Evolutionary conservation across 441 rosid species (phyloP), one percentile per base, ranked within the genome.

Genomic region (Brassica balearica): DNA sequence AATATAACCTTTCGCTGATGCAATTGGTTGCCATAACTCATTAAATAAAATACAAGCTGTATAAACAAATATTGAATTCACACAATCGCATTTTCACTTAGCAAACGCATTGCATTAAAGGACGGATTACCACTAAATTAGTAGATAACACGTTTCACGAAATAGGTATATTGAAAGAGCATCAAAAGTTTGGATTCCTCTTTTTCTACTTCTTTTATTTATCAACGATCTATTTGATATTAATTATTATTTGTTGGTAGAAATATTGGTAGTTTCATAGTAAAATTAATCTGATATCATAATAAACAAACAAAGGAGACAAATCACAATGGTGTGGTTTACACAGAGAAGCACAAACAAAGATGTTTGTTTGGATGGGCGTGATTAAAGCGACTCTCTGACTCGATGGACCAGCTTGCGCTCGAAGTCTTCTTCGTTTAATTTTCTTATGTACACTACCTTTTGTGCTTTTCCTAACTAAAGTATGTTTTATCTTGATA

Each of bases 311-410:
- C 5, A 41, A 34, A 60, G 56, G 77, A 69, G 81, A 77, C 77
- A 77, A 65, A 66, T 9, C 23, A 72, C 72, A 59, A 20, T 66
- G 68, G 73, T 59, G 29, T 43, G 78, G 76, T 72, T 82, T 71
- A 67, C 73, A 75, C 82, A 66, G 61, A 66, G 76, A 71, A 58
- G 69, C 66, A 15, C 48, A 25, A 23, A 14, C 29, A 65, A 41
- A 41, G 73, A 75, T 69, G 79, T 83, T 77, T 77, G 77, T 80
- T 77, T 77, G 78, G 74, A 48, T 73, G 82, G 85, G 61, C 73
- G 77, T 78, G 70, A 72, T 43, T 29, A 71, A 69, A 73, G 81
- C 59, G 75, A 65, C 58, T 22, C 66, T 74, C 71, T 64, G 67
- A 69, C 63, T 67, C 71, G 56, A 62, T 53, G 65, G 59, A 68